These are phyloP conservation scores for Chytriomyces sp. DNA, from an alignment of 192 early-diverging fungal genomes.

Conservation along the genomic window DNA sequence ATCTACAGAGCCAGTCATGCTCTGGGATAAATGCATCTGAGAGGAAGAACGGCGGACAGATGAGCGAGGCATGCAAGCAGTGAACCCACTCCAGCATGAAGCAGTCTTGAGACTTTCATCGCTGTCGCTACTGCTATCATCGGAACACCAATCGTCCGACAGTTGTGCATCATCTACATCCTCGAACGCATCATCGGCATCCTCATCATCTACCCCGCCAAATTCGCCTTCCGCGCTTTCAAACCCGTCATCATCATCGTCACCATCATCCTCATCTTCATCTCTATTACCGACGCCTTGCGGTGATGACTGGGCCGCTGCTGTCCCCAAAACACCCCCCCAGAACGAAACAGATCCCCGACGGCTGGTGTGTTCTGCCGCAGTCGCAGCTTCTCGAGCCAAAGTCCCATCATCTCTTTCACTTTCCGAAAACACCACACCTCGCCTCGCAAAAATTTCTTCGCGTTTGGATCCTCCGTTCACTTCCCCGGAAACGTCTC, in stretches of 20 bases:
- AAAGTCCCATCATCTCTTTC: not conserved
- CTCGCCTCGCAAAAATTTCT: slow-evolving; percentile 9
- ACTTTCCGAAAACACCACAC: not conserved
- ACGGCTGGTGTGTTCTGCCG: not conserved
- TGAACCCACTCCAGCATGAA: not conserved
- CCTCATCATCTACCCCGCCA: slow-evolving; percentile 7
- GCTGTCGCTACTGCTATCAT: not conserved
- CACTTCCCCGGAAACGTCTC: no score
- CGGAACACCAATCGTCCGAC: not conserved
- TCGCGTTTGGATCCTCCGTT: not conserved
- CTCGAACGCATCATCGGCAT: not conserved
- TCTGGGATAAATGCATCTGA: no score
- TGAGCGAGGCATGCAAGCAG: not conserved
- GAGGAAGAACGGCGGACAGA: not conserved
- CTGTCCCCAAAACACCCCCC: not conserved
- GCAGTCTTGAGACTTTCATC: not conserved
- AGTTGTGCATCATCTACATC: not conserved
- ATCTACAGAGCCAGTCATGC: no score
- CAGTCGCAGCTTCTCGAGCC: not conserved
- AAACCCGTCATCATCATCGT: not conserved
- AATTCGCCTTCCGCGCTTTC: not conserved
- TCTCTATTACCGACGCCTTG: not conserved
- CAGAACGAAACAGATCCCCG: not conserved
- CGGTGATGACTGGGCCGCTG: not conserved
- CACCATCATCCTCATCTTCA: not conserved